Evolutionary conservation across 345 rosid genomes (phyloP), one percentile per base, ranked within the genome.

Genomic region (Ceriops tagal): DNA sequence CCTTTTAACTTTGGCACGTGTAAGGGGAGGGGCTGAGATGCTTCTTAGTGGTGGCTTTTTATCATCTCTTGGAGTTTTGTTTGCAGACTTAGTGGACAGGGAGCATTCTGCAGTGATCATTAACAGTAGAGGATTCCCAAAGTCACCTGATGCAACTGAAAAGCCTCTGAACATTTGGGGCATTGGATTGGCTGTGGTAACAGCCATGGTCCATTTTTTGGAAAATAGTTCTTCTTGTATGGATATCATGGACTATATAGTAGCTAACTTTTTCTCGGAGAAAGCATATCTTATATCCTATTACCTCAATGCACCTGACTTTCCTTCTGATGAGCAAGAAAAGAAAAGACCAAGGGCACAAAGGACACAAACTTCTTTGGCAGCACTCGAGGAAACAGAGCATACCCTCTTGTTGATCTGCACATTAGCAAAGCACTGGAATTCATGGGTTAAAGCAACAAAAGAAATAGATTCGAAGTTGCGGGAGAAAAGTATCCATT

Each of bases 11-110:
- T 75, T 95, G 69, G 89, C 98, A 68, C 87, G 65, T 63, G 90
- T 87, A 27, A 83, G 89, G 79, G 92, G 84, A 49, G 93, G 96
- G 68, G 89, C 96, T 60, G 89, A 92, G 81, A 85, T 92, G 92
- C 98, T 95, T 70, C 76, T 89, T 28, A 72, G 75, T 77, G 79
- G 89, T 55, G 93, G 93, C 28, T 88, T 95, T 69, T 79, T 92
- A 67, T 79, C 81, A 6, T 82, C 88, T 66, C 79, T 95, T 20
- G 85, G 84, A 82, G 89, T 76, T 61, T 70, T 92, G 79, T 86
- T 92, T 68, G 72, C 81, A 20, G 83, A 84, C 60, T 73, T 83
- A 43, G 68, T 84, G 21, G 86, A 82, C 66, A 80, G 79, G 70
- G 69, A 67, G 64, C 72, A 78, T 68, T 67, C 83, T 73, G 75